Percentiles rank a stretch among this genome's conserved stretches.
phyloP scores from a whole-genome alignment of 2,329 filamentous ascomycete genomes.

The Diplodia intermedia region DNA sequence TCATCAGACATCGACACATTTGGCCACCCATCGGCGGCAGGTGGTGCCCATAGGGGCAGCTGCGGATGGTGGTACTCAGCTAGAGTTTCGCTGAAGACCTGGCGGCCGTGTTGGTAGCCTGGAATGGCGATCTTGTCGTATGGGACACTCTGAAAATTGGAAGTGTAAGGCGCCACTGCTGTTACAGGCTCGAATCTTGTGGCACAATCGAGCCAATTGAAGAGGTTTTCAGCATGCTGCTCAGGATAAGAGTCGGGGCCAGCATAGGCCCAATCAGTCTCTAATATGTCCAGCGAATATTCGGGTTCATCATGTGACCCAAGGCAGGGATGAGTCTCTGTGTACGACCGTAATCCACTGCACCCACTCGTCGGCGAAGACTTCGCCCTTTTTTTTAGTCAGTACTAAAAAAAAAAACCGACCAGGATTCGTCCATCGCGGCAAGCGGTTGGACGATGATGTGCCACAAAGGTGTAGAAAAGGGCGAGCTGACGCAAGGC shows the following conservation, averaged over 20 bases:
- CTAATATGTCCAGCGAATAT: no score
- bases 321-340: no score
- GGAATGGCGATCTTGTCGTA: neutral
- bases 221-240: rapidly evolving
- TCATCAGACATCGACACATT: neutral
- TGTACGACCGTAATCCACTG: no score
- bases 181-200: neutral
- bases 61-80: no score
- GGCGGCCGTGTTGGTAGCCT: no score
- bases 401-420: constrained; percentile 36
- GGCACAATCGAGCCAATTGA: rapidly evolving
- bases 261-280: no score
- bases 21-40: neutral
- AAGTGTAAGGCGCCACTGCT: no score
- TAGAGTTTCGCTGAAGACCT: neutral
- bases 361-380: no score
- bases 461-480: neutral
- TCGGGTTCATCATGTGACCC: no score
- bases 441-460: constrained; percentile 21
- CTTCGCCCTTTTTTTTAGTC: constrained; percentile 37
- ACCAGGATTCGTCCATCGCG: constrained; percentile 34
- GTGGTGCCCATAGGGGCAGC: neutral
- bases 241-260: no score
- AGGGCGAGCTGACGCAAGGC: constrained; percentile 6
- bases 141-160: neutral